Base-by-base conservation (phyloP, 208 protist species). In the Trypanosoma lewisi region DNA sequence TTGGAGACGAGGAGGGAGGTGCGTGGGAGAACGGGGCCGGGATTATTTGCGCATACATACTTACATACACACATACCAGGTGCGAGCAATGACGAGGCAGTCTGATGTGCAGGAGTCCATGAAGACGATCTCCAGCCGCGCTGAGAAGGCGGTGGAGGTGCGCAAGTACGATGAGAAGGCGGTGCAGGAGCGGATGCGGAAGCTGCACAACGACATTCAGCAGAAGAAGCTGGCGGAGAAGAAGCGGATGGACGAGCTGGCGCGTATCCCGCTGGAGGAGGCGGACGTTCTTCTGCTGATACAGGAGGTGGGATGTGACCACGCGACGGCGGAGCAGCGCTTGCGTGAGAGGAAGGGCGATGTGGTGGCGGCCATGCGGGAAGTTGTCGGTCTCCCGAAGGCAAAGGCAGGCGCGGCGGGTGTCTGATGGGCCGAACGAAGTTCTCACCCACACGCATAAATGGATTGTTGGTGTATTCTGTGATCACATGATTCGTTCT, bases 71-170 rank as follows among this genome's bases (percentile, higher is more conserved):
- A n/a, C n/a, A n/a, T n/a, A n/a, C n/a, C n/a, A n/a, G n/a, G n/a
- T n/a, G n/a, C n/a, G n/a, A n/a, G n/a, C 11, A 23, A 93, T 89
- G 83, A 81, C 77, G 4, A 77, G 83, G 17, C 78, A 87, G 50
- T 73, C 77, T 3, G 88, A 91, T 81, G 88, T 76, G 51, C 82
- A 89, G 76, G 78, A 80, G 31, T 79, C 75, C 9, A 94, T 94
- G 88, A 83, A 82, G 63, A 74, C 85, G 25, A 57, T 94, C 47
- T 66, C 73, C 47, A 77, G 78, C 48, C 57, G 83, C 52, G 60
- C 69, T 12, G 85, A 95, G 75, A 90, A 85, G 66, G 75, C 77
- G 36, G 77, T 75, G 28, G 80, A 75, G 69, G 66, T 91, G 34
- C 83, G 84, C 71, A 85, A 78, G 49, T 89, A 87, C 50, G 83